A percentile compares a stretch with the other conserved stretches of the same genome.
These are phyloP conservation scores for Candida ulmi DNA, from an alignment of 805 yeast genomes.

Conservation along the genomic window DNA sequence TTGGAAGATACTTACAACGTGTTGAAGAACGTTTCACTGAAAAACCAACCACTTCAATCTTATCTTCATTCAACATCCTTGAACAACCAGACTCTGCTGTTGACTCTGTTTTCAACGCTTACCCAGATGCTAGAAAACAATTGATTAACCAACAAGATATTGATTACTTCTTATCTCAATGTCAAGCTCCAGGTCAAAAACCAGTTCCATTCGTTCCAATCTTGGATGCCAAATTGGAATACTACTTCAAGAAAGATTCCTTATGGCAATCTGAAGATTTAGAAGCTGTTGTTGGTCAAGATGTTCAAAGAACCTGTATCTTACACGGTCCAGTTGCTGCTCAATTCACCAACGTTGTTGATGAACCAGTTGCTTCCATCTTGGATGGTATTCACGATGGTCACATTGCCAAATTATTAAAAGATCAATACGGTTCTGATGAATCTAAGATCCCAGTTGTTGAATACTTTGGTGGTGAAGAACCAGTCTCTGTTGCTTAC, in stretches of 20 bases:
- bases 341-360: slow-evolving; percentile 75
- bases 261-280: slow-evolving; percentile 98
- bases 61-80: slow-evolving; percentile 69
- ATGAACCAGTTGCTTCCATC: slow-evolving; percentile 90
- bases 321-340: slow-evolving; percentile 99
- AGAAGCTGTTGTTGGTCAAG: slow-evolving; percentile 92
- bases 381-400: slow-evolving; percentile 87
- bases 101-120: slow-evolving; percentile 55
- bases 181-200: slow-evolving; percentile 82
- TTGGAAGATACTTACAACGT: slow-evolving; percentile 84
- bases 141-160: slow-evolving; percentile 91
- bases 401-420: slow-evolving; percentile 65
- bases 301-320: slow-evolving; percentile 98
- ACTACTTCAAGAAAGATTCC: slow-evolving; percentile 97
- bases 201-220: slow-evolving; percentile 98
- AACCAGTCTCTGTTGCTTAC: slow-evolving; percentile 34
- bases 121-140: slow-evolving; percentile 73
- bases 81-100: slow-evolving; percentile 59
- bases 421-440: slow-evolving; percentile 68
- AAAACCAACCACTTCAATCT: slow-evolving; percentile 51
- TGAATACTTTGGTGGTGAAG: slow-evolving; percentile 79
- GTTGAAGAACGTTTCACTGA: slow-evolving; percentile 92
- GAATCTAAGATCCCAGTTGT: slow-evolving; percentile 73
- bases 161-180: slow-evolving; percentile 82
- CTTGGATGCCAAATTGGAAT: slow-evolving; percentile 88